Base-by-base conservation (phyloP, 495 filamentous ascomycete genomes). In the Penicillium longicatenatum region DNA sequence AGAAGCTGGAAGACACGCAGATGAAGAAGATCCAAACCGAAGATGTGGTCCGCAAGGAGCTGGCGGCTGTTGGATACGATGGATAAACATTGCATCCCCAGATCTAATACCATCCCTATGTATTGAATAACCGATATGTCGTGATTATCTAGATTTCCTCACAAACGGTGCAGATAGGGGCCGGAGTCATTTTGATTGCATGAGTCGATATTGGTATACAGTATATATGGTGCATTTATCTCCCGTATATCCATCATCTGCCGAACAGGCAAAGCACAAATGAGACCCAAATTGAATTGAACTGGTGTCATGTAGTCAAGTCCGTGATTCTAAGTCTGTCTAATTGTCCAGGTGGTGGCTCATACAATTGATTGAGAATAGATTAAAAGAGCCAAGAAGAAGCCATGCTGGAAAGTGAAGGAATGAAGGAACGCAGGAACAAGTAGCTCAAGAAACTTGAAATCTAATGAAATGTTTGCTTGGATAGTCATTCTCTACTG, bases 11-110 rank as follows among this genome's bases (percentile, higher is more conserved):
- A 74, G 92, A 96, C 70, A 98, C 94, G 47, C 94, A 98, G 79
- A 85, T 98, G 80, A 95, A 94, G 84, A 98, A 98, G 82, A 98
- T 98, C 60, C 82, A 84, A 20, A 98, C 93, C 5, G 95, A 97
- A 78, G 79, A 84, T 31, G 68, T 79, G 8, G 91, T 98, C 31
- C 80, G 90, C 54, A 89, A 86, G 72, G 94, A 98, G 73, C 72
- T 98, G 49, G 83, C 87, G 31, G 74, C 66, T n/a, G 65, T 89
- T 54, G 87, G 85, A 21, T 82, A 77, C 59, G 75, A 54, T 50
- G 80, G 79, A 52, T 80, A 68, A 48, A 26, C 16, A 17, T 19
- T 6, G 22, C 12, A 29, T 48, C 16, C 20, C 2, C 11, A 8
- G 8, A 24, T 21, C 7, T 30, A 12, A 12, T 16, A n/a, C 37